Evolutionary conservation across 164 flowering plant genomes (phyloP).

Genomic region (Tetracentron sinense): DNA sequence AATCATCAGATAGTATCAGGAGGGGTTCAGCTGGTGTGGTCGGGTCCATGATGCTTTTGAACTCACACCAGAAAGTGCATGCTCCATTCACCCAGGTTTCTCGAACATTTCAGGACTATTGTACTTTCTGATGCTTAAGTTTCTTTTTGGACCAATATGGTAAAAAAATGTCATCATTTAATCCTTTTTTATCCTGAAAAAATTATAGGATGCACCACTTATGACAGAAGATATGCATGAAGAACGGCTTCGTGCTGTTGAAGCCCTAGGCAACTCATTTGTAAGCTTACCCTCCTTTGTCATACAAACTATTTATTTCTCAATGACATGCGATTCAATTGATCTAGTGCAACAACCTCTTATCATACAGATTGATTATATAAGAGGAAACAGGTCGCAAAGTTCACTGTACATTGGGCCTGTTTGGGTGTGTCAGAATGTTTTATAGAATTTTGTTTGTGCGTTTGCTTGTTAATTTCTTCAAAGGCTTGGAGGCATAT

Average conservation of each 20-base stretch:
- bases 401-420: too few relatives aligned
- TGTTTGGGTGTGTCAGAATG: neutral
- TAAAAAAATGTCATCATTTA: neutral
- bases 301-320: neutral
- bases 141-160: neutral
- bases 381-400: too few relatives aligned
- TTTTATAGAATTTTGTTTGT: neutral
- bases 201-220: constrained; percentile 72
- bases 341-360: neutral
- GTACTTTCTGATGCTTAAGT: neutral
- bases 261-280: constrained; percentile 69
- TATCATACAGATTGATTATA: too few relatives aligned
- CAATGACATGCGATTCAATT: neutral
- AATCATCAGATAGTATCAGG: constrained; percentile 31
- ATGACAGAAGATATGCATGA: constrained; percentile 99
- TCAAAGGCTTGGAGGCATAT: too few relatives aligned
- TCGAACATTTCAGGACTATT: constrained; percentile 2
- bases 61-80: constrained; percentile 74
- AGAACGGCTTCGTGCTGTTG: constrained; percentile 82
- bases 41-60: constrained; percentile 85
- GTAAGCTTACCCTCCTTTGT: constrained; percentile 47
- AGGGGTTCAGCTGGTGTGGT: constrained; percentile 81
- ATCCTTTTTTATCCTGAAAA: neutral
- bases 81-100: constrained; percentile 85
- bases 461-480: neutral